Evolutionary conservation across 1,139 yeast species (phyloP), one percentile per base, ranked within the genome.

Genomic region (Geotrichum citri-aurantii): DNA sequence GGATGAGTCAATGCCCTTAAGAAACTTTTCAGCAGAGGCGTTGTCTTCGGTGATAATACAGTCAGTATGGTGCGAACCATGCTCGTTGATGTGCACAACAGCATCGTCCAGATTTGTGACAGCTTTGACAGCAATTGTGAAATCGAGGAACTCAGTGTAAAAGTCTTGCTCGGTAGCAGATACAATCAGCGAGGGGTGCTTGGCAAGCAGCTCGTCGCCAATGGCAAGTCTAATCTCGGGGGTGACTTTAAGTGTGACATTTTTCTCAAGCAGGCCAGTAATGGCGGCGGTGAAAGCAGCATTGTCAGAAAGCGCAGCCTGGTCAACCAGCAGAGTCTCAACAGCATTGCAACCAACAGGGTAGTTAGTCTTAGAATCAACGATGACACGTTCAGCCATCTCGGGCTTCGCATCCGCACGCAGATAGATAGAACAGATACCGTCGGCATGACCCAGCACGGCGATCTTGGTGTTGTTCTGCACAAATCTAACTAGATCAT

Each of bases 301-400:
- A 6, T 68, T 59, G 21, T 62, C 59, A 1, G 71, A 67, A 8
- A 75, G 72, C n/a, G 88, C 73, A 19, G 79, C 70, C 59, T 80
- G 78, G 71, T 91, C 83, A 55, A 93, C 73, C 61, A 93, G 78
- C 50, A 93, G 74, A 52, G 95, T 90, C 71, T 95, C 99, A 58
- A 83, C 95, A 2, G 99, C 97, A 71, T 95, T 95, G 74, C 99
- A 95, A 7, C 97, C 99, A 14, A 99, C 99, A 49, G 98, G 97
- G 70, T 95, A 95, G 73, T 92, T 91, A 0, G 97, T 90, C 74
- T 93, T 93, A 4, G 97, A 81, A 73, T 95, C 99, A 37, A 90
- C 81, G 3, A 84, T 78, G 40, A 95, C 82, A 61, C 82, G 81
- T 44, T 81, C 77, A 0, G 98, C 96, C 81, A 88, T 90, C 17